Percentiles rank a stretch among this genome's conserved stretches.
These are phyloP conservation scores for Acanthamoeba royreba DNA, from an alignment of 208 protist genomes.

Conservation along the genomic window DNA sequence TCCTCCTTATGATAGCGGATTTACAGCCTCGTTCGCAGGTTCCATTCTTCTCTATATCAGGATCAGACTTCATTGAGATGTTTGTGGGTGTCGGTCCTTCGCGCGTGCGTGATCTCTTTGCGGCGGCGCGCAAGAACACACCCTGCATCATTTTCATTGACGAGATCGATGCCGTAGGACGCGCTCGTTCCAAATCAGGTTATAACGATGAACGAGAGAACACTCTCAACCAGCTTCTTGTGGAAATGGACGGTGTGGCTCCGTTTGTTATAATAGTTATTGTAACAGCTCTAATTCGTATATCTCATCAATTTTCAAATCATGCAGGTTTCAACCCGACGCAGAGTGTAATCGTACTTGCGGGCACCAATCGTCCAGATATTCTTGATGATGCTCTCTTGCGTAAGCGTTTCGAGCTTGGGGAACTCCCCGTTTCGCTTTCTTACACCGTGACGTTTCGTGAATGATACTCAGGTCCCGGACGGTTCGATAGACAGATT, in stretches of 20 bases:
- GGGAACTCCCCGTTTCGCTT: neutral
- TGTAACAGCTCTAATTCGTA: neutral
- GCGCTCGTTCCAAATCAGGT: constrained; percentile 62
- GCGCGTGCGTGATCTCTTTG: constrained; percentile 90
- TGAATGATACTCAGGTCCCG: constrained; percentile 77
- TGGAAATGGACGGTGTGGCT: constrained; percentile 94
- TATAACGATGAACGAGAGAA: constrained; percentile 91
- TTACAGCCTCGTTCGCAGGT: neutral
- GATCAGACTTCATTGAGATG: constrained; percentile 84
- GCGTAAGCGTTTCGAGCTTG: constrained; percentile 56
- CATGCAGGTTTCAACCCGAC: constrained; percentile 76
- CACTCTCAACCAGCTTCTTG: constrained; percentile 97
- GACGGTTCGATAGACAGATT: constrained; percentile 88
- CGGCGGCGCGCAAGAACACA: constrained; percentile 89
- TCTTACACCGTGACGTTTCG: neutral
- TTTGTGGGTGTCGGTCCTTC: constrained; percentile 83
- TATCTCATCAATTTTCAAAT: neutral
- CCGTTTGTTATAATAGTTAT: neutral
- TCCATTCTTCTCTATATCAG: constrained; percentile 76
- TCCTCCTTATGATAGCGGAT: neutral
- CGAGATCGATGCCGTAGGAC: constrained; percentile 97
- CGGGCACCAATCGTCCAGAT: constrained; percentile 96
- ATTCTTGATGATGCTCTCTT: constrained; percentile 95
- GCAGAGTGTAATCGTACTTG: constrained; percentile 95
- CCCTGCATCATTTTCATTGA: constrained; percentile 97